Percentiles rank a stretch among this genome's conserved stretches.
phyloP scores from a whole-genome alignment of 352 stramenopile species.

The Phytophthora vignae region DNA sequence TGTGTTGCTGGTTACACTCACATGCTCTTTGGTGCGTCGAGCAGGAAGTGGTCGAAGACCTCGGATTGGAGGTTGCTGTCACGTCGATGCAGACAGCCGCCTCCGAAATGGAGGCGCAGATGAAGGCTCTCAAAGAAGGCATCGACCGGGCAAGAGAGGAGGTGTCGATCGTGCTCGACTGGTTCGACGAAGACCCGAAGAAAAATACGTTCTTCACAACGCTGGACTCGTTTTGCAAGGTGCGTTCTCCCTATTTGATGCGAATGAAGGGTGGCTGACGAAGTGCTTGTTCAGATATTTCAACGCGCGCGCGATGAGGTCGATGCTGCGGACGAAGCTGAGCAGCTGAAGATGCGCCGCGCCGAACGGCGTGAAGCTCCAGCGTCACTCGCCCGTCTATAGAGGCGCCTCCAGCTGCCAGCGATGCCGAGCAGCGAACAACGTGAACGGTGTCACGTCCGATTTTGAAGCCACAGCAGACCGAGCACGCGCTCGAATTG shows the following conservation, averaged over 20 bases:
- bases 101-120: constrained; percentile 51
- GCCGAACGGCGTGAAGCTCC: constrained; percentile 26
- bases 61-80: constrained; percentile 34
- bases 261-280: background rate
- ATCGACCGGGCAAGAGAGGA: constrained; percentile 61
- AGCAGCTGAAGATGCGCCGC: constrained; percentile 61
- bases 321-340: constrained; percentile 67
- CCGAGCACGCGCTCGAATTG: no score
- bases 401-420: no score
- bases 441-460: no score
- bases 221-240: constrained; percentile 80
- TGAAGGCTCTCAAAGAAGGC: constrained; percentile 47
- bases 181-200: constrained; percentile 86
- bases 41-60: constrained; percentile 37
- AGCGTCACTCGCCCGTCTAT: background rate
- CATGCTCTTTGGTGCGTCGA: constrained; percentile 7
- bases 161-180: constrained; percentile 81
- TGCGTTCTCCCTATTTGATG: constrained; percentile 19
- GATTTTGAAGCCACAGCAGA: no score
- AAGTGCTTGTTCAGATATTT: constrained; percentile 50
- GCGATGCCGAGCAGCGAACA: no score
- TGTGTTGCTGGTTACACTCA: background rate
- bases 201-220: constrained; percentile 84
- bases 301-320: constrained; percentile 75
- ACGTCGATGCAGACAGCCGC: constrained; percentile 45